phyloP scores from a whole-genome alignment of 148 eudicot species.

The Pharnaceum exiguum region DNA sequence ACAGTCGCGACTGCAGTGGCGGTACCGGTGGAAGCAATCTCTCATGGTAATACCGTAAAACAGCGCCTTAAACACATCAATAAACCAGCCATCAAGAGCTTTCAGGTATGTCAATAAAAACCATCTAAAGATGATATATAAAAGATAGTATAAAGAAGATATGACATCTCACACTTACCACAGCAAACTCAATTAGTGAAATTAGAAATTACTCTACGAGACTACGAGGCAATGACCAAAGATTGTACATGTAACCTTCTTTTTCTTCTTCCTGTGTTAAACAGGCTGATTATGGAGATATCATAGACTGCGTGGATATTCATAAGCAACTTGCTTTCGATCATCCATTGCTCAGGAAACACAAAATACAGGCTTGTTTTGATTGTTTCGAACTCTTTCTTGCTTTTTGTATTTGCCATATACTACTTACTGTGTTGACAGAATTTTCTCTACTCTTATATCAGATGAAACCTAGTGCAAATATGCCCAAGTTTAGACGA shows the following conservation, averaged over 20 bases:
- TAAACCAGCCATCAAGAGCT: conserved; percentile 13
- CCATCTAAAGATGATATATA: too few relatives aligned
- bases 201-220: too few relatives aligned
- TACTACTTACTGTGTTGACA: background rate
- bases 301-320: conserved; percentile 22
- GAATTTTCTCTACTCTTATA: background rate
- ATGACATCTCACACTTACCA: too few relatives aligned
- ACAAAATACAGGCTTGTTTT: conserved; percentile 11
- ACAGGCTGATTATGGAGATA: conserved; percentile 17
- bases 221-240: too few relatives aligned
- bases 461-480: conserved; percentile 14
- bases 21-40: background rate
- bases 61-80: background rate
- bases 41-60: background rate
- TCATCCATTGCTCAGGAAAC: conserved; percentile 24
- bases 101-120: conserved; percentile 4
- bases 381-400: background rate
- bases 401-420: background rate
- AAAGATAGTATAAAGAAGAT: too few relatives aligned
- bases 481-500: background rate
- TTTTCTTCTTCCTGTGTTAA: too few relatives aligned
- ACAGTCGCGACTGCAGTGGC: background rate
- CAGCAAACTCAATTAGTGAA: too few relatives aligned
- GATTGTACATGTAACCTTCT: too few relatives aligned
- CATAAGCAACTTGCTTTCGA: conserved; percentile 17